A percentile compares a stretch with the other conserved stretches of the same genome.
These are phyloP conservation scores for Blattamonas nauphoetae DNA, from an alignment of 78 protist species.

Conservation along the genomic window DNA sequence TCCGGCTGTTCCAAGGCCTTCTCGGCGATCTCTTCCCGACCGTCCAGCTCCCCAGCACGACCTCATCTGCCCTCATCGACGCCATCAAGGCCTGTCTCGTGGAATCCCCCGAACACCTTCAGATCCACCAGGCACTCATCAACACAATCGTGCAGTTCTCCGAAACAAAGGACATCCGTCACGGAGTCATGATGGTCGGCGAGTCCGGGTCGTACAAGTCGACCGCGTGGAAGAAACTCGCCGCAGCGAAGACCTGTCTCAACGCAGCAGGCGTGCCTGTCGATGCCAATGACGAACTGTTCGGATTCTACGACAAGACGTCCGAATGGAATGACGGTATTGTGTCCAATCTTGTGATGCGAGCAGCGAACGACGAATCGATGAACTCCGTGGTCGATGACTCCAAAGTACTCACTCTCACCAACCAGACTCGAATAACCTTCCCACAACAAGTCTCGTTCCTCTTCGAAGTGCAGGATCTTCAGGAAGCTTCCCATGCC, in stretches of 20 bases:
- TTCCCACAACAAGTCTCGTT: constrained; percentile 49
- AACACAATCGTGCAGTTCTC: constrained; percentile 50
- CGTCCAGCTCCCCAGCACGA: constrained; percentile 17
- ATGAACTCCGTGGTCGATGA: constrained; percentile 79
- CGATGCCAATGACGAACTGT: constrained; percentile 41
- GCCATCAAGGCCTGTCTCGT: constrained; percentile 25
- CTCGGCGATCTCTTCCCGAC: constrained; percentile 60
- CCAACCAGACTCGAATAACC: constrained; percentile 57
- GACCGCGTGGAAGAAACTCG: constrained; percentile 45
- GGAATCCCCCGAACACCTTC: constrained; percentile 11
- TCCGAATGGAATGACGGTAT: constrained; percentile 69
- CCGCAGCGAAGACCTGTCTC: constrained; percentile 24
- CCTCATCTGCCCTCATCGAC: constrained; percentile 16
- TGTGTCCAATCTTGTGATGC: constrained; percentile 20
- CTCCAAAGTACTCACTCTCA: constrained; percentile 64
- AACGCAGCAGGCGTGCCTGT: not conserved
- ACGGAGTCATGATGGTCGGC: constrained; percentile 79
- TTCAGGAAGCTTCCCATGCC: constrained; percentile 73
- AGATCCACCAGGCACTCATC: constrained; percentile 16
- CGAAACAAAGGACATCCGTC: constrained; percentile 63
- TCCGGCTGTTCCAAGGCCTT: constrained; percentile 45
- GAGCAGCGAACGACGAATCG: constrained; percentile 53
- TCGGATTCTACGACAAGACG: constrained; percentile 48
- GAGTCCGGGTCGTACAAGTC: constrained; percentile 58
- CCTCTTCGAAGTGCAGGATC: constrained; percentile 69